These are phyloP conservation scores for Thalassia testudinum DNA, from an alignment of 116 monocot genomes.

Conservation along the genomic window DNA sequence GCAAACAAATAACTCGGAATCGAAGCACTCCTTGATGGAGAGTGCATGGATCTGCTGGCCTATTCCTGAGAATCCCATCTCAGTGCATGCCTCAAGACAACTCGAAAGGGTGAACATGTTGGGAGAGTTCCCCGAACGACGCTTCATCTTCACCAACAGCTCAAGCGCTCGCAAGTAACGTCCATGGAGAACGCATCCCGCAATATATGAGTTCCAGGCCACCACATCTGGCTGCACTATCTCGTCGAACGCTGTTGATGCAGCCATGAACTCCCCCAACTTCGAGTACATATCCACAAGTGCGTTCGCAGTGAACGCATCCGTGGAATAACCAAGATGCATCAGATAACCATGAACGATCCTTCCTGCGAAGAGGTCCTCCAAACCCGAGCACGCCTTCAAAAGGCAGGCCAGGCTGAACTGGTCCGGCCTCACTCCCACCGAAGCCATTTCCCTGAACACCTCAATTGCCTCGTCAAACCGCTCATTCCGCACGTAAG, in stretches of 20 bases:
- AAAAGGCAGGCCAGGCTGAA: slow-evolving; percentile 42
- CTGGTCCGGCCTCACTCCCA: slow-evolving; percentile 40
- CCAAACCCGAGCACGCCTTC: slow-evolving; percentile 42
- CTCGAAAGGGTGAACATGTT: slow-evolving; percentile 59
- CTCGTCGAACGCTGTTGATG: slow-evolving; percentile 25
- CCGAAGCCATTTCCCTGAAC: slow-evolving; percentile 39
- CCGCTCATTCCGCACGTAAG: slow-evolving; percentile 25
- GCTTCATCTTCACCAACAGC: slow-evolving; percentile 36
- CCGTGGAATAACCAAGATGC: slow-evolving; percentile 30
- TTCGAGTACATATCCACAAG: slow-evolving; percentile 72
- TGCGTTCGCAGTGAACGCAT: slow-evolving; percentile 49
- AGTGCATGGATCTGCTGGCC: slow-evolving; percentile 39
- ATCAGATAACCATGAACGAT: slow-evolving; percentile 32
- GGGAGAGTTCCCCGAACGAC: slow-evolving; percentile 17
- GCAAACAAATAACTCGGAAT: slow-evolving; percentile 32
- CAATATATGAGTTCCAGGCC: slow-evolving; percentile 65
- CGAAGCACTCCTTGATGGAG: slow-evolving; percentile 29
- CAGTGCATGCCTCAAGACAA: slow-evolving; percentile 59
- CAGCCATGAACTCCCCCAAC: slow-evolving; percentile 30
- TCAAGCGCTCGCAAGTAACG: slow-evolving; percentile 27
- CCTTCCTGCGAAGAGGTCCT: slow-evolving; percentile 26
- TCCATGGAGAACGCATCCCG: slow-evolving; percentile 54
- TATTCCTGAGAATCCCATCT: slow-evolving; percentile 20
- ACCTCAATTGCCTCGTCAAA: slow-evolving; percentile 20
- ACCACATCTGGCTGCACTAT: slow-evolving; percentile 31